Evolutionary conservation across 805 yeast species (phyloP), one percentile per base, ranked within the genome.

Genomic region (Yamadazyma philogaea): DNA sequence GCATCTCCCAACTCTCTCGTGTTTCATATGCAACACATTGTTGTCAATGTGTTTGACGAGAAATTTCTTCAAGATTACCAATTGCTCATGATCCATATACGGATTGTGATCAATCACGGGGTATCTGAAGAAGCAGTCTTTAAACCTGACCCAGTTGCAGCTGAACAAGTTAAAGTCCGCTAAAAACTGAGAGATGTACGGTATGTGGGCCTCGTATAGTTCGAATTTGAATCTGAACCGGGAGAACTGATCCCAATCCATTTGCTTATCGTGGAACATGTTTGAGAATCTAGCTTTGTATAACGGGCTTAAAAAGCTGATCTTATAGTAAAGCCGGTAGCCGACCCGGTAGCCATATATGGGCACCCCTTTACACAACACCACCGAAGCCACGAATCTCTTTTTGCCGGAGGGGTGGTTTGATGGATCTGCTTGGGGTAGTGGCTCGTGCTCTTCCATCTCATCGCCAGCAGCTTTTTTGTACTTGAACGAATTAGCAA

Each of bases 81-180:
- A 20, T 17, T 26, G 30, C 11, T 24, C 16, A n/a, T 14, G 49
- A 11, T 37, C 46, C 39, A 49, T 46, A 40, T 15, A 20, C 4
- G 41, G 40, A 15, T 34, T 30, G 17, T 33, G 26, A 52, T 64
- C 45, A 6, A 64, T 37, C 1, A 81, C 51, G 0, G 95, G 93
- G 3, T 64, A 55, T 40, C 96, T 59, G 57, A 84, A 83, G 47
- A 63, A 74, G 18, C 76, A 63, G 3, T 64, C 49, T 2, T 57
- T 52, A 1, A 82, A 43, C 14, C 72, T 63, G 17, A 90, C 46
- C 91, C 95, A 87, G 4, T 82, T 81, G 60, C 96, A 87, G 1
- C 96, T 95, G 56, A 74, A 87, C 22, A 91, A 61, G 55, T 91
- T 90, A 61, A 75, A 88, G 56, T 93, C 99, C 0, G 85, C 71